phyloP scores from a whole-genome alignment of 306 rosid genomes.

The Trifolium subterraneum region DNA sequence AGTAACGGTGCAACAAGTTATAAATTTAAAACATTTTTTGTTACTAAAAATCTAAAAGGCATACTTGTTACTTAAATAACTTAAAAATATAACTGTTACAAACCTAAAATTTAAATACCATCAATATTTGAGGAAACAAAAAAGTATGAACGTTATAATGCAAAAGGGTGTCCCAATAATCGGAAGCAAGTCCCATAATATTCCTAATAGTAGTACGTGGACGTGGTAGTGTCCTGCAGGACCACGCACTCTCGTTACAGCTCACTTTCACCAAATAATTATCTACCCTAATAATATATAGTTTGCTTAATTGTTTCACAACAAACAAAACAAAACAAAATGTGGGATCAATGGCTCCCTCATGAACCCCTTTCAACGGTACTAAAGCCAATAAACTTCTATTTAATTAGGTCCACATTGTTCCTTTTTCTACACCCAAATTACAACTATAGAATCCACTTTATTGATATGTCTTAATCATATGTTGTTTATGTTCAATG shows the following conservation, averaged over 20 bases:
- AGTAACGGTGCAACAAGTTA: too few species aligned
- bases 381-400: conserved; percentile 18
- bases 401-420: conserved; percentile 12
- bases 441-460: conserved; percentile 39
- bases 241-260: conserved; percentile 45
- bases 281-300: conserved; percentile 26
- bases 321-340: conserved; percentile 17
- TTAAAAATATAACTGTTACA: too few species aligned
- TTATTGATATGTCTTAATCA: neutral
- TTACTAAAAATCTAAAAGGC: too few species aligned
- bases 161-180: conserved; percentile 36
- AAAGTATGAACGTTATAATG: too few species aligned
- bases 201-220: neutral
- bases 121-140: too few species aligned
- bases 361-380: conserved; percentile 11
- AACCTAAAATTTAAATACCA: too few species aligned
- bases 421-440: conserved; percentile 19
- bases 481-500: conserved; percentile 2
- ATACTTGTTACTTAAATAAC: too few species aligned
- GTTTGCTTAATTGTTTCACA: conserved; percentile 33
- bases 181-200: conserved; percentile 9
- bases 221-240: conserved; percentile 34
- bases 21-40: too few species aligned
- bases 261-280: conserved; percentile 34
- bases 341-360: conserved; percentile 26